Percentiles rank a stretch among this genome's conserved stretches.
These are phyloP conservation scores for Trypanosomatidae sp. DNA, from an alignment of 208 protist genomes.

Conservation along the genomic window DNA sequence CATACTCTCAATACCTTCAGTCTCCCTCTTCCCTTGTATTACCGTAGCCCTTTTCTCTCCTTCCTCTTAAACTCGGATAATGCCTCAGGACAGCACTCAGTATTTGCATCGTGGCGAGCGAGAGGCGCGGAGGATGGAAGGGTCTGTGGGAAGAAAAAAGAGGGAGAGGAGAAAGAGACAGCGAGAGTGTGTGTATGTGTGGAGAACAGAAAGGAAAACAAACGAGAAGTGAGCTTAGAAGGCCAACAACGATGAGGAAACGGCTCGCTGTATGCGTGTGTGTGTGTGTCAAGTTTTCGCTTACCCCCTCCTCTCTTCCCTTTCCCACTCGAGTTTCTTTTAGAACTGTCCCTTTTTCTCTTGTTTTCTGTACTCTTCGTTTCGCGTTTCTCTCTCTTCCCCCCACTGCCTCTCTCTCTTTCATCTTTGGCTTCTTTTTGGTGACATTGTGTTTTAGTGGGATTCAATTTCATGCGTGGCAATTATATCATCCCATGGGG, in stretches of 20 bases:
- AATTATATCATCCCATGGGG: constrained; percentile 3
- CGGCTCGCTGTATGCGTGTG: background rate
- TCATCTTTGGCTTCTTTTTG: constrained; percentile 11
- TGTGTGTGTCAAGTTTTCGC: background rate
- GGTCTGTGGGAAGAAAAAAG: constrained; percentile 6
- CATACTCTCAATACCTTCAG: background rate
- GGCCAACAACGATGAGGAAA: background rate
- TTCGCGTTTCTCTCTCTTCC: background rate
- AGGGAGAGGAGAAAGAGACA: background rate
- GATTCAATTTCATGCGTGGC: constrained; percentile 5
- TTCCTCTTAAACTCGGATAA: background rate
- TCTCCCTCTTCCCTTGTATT: background rate
- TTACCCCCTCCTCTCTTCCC: background rate
- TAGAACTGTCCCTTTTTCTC: constrained; percentile 1
- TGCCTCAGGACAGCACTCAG: background rate
- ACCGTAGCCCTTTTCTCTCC: background rate
- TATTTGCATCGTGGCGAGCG: background rate
- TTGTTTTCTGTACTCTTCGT: background rate
- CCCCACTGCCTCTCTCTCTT: background rate
- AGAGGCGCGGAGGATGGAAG: constrained; percentile 4
- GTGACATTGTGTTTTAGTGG: constrained; percentile 3
- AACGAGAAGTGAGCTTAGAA: constrained; percentile 3
- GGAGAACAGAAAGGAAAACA: constrained; percentile 1
- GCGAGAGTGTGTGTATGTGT: background rate
- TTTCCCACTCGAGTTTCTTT: constrained; percentile 7